These are phyloP conservation scores for Phallus indusiatus DNA, from an alignment of 768 basidiomycete species.

Conservation along the genomic window DNA sequence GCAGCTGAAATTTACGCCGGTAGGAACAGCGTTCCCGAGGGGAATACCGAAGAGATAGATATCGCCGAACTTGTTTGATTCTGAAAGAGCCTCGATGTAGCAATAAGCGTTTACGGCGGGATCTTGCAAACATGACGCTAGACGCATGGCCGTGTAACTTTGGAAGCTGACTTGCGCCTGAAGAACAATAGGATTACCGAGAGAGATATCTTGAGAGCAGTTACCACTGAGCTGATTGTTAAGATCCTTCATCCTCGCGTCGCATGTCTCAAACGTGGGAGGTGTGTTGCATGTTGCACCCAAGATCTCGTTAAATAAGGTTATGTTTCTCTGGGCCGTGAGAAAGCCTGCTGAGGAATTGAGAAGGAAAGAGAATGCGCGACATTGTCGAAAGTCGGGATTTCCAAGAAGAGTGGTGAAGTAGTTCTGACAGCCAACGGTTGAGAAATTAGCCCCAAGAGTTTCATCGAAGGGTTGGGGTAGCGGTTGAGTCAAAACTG, in stretches of 20 bases:
- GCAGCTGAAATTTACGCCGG: constrained; percentile 43
- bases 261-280: constrained; percentile 39
- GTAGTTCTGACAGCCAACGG: constrained; percentile 54
- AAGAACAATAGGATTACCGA: constrained; percentile 41
- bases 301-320: constrained; percentile 54
- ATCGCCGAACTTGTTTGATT: constrained; percentile 47
- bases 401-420: constrained; percentile 66
- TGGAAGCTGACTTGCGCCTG: constrained; percentile 54
- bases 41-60: constrained; percentile 67
- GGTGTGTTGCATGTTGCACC: constrained; percentile 77
- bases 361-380: constrained; percentile 62
- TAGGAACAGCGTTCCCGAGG: constrained; percentile 45
- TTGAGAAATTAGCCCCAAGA: constrained; percentile 58
- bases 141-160: constrained; percentile 53
- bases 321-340: constrained; percentile 53
- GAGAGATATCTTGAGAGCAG: constrained; percentile 49
- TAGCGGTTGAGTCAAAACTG: constrained; percentile 34
- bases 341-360: constrained; percentile 45
- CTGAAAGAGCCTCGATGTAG: constrained; percentile 54
- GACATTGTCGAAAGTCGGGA: constrained; percentile 56
- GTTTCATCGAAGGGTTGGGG: constrained; percentile 65
- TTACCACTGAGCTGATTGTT: constrained; percentile 34
- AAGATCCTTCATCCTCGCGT: constrained; percentile 60
- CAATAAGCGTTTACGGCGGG: constrained; percentile 58
- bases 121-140: constrained; percentile 50